These are phyloP conservation scores for Penicillium nordicum DNA, from an alignment of 2,329 filamentous ascomycete genomes.

Conservation along the genomic window DNA sequence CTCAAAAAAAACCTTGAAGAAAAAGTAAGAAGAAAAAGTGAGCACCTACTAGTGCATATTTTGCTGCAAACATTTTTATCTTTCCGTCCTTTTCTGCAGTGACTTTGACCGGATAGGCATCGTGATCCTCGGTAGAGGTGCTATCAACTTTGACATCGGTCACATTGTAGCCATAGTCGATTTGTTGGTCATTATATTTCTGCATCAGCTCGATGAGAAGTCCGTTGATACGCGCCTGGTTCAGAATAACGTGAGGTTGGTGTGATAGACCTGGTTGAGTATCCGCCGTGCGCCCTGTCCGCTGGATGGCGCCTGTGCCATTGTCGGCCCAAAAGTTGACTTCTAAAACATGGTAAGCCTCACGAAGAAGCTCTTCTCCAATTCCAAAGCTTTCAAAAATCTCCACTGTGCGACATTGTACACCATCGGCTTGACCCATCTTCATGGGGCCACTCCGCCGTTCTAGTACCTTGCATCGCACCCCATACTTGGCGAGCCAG, in stretches of 20 bases:
- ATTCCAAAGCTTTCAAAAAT: slow-evolving; percentile 60
- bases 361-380: slow-evolving; percentile 52
- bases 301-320: slow-evolving; percentile 41
- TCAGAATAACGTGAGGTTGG: slow-evolving; percentile 56
- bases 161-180: slow-evolving; percentile 57
- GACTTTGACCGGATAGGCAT: slow-evolving; percentile 47
- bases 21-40: not conserved
- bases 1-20: not conserved
- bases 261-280: slow-evolving; percentile 53
- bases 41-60: slow-evolving; percentile 51
- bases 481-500: slow-evolving; percentile 58
- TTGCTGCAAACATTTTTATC: slow-evolving; percentile 45
- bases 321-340: slow-evolving; percentile 55
- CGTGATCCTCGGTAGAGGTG: slow-evolving; percentile 32
- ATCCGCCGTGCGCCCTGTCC: slow-evolving; percentile 52
- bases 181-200: slow-evolving; percentile 40
- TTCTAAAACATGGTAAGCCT: slow-evolving; percentile 58
- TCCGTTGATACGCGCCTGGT: slow-evolving; percentile 55
- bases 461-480: slow-evolving; percentile 58
- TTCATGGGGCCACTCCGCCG: slow-evolving; percentile 52
- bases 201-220: slow-evolving; percentile 54
- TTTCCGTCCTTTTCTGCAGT: slow-evolving; percentile 42
- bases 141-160: slow-evolving; percentile 51
- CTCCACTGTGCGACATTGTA: slow-evolving; percentile 60
- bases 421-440: slow-evolving; percentile 62